phyloP scores from a whole-genome alignment of 352 stramenopile species.

The Pythium aquatile region DNA sequence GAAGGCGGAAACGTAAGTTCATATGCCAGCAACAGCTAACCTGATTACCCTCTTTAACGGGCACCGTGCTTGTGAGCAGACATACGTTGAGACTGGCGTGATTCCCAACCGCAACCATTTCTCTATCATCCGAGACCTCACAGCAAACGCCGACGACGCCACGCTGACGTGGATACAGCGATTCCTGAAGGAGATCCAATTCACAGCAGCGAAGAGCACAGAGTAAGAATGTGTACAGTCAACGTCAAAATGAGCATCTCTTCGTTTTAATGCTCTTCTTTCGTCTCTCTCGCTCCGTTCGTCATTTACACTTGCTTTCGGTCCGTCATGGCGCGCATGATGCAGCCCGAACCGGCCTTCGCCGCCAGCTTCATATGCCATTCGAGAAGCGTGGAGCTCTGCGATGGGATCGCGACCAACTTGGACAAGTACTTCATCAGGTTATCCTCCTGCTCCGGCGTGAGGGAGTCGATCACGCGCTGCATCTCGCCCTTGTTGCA shows the following conservation, averaged over 20 bases:
- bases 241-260: constrained; percentile 8
- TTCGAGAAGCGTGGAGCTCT: constrained; percentile 82
- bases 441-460: constrained; percentile 62
- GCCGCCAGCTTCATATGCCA: constrained; percentile 86
- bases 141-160: constrained; percentile 28
- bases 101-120: constrained; percentile 70
- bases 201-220: not conserved
- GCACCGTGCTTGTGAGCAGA: constrained; percentile 23
- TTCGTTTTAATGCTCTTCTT: not conserved
- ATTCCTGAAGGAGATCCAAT: constrained; percentile 35
- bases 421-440: constrained; percentile 91
- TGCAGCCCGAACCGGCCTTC: constrained; percentile 84
- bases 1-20: constrained; percentile 50
- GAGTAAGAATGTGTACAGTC: not conserved
- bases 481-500: constrained; percentile 90
- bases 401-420: constrained; percentile 64
- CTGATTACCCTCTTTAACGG: too few relatives aligned
- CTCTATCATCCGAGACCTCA: constrained; percentile 63
- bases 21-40: too few relatives aligned
- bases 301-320: constrained; percentile 78
- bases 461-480: constrained; percentile 73
- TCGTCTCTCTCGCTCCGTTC: not conserved
- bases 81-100: constrained; percentile 39
- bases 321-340: constrained; percentile 88
- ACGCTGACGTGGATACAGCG: constrained; percentile 47